phyloP scores from a whole-genome alignment of 1,284 basidiomycete genomes.

The Boletus smithii region DNA sequence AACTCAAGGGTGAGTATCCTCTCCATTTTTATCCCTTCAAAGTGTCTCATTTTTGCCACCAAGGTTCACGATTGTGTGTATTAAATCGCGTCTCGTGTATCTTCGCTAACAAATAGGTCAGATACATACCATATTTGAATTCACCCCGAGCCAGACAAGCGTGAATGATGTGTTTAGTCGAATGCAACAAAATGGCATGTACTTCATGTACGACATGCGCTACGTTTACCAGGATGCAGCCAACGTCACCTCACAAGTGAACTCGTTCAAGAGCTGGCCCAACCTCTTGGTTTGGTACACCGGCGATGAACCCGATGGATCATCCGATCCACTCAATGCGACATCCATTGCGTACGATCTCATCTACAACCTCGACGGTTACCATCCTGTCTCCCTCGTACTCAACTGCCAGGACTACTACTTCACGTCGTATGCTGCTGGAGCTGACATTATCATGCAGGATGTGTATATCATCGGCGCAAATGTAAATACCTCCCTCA shows the following conservation, averaged over 20 bases:
- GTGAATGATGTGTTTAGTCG: conserved; percentile 49
- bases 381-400: conserved; percentile 76
- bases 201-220: conserved; percentile 78
- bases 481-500: conserved; percentile 62
- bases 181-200: conserved; percentile 69
- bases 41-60: conserved; percentile 6
- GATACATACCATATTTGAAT: conserved; percentile 68
- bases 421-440: conserved; percentile 56
- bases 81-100: neutral
- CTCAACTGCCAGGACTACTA: conserved; percentile 73
- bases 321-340: conserved; percentile 61
- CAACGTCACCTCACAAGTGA: conserved; percentile 62
- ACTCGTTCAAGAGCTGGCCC: conserved; percentile 58
- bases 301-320: conserved; percentile 73
- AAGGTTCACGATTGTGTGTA: conserved; percentile 35
- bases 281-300: conserved; percentile 78
- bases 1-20: conserved; percentile 51
- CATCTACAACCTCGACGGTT: conserved; percentile 67
- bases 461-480: conserved; percentile 62
- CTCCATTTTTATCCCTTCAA: neutral
- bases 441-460: conserved; percentile 61
- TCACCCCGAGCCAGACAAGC: conserved; percentile 51
- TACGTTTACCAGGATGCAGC: conserved; percentile 57
- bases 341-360: conserved; percentile 56
- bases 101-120: conserved; percentile 21